phyloP scores from a whole-genome alignment of 1,284 basidiomycete genomes.

The Rhodotorula sp. region DNA sequence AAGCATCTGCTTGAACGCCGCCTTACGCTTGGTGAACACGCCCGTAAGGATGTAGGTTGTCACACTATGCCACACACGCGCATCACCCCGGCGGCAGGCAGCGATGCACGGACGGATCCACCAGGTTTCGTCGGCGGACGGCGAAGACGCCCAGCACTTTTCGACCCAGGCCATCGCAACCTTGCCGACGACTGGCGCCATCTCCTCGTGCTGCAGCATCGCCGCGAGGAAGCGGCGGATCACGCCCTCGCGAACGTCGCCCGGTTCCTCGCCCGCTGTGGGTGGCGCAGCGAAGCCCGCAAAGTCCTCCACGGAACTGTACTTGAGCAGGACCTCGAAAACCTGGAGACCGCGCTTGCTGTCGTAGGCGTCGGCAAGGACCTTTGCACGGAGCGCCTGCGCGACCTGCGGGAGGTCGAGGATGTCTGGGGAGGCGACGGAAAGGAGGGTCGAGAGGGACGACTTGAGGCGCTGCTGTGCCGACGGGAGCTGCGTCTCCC shows the following conservation, averaged over 20 bases:
- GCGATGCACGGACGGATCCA: slow-evolving; percentile 31
- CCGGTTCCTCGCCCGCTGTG: background rate
- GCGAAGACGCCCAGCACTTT: slow-evolving; percentile 17
- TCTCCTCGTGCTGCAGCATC: slow-evolving; percentile 35
- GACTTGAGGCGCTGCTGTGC: slow-evolving; percentile 19
- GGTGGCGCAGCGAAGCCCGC: slow-evolving; percentile 13
- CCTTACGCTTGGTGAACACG: slow-evolving; percentile 21
- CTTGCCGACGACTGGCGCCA: slow-evolving; percentile 31
- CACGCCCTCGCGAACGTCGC: slow-evolving; percentile 21
- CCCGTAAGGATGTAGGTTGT: slow-evolving; percentile 29
- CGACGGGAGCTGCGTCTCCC: slow-evolving; percentile 20
- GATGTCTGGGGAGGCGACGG: slow-evolving; percentile 6
- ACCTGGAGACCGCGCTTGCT: slow-evolving; percentile 27
- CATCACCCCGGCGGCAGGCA: slow-evolving; percentile 1
- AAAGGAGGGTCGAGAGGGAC: slow-evolving; percentile 26
- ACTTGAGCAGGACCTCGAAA: slow-evolving; percentile 21
- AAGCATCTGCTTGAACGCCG: slow-evolving; percentile 19
- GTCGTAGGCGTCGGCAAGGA: slow-evolving; percentile 33
- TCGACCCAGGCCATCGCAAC: slow-evolving; percentile 31
- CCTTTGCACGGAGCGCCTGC: slow-evolving; percentile 17
- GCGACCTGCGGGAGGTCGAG: slow-evolving; percentile 18
- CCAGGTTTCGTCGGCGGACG: slow-evolving; percentile 4
- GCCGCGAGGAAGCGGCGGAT: slow-evolving; percentile 17
- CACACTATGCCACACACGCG: slow-evolving; percentile 20
- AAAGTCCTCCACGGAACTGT: slow-evolving; percentile 16